Base-by-base conservation (phyloP, 139 green algal genomes). In the Coelastrella sp. region DNA sequence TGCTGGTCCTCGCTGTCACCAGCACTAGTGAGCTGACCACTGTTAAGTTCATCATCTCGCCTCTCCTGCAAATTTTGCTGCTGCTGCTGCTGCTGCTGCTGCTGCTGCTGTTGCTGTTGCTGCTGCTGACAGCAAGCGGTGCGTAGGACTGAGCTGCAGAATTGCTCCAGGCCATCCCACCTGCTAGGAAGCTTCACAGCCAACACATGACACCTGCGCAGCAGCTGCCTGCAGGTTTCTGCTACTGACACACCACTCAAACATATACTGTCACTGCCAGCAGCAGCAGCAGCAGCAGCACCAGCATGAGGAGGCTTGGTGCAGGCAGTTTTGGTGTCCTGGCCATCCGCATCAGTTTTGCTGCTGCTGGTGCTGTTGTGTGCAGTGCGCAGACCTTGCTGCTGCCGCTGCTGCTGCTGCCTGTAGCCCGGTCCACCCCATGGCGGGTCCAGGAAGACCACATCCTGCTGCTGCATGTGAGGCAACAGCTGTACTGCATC, bases 381-480 rank as follows among this genome's bases (percentile, higher is more conserved):
- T 11, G 63, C 15, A n/a, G 79, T 6, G 57, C 1, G 49, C 9
- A 14, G 0, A 63, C 24, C 57, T 12, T 78, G n/a, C 61, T 27
- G 63, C 65, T 65, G 82, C 82, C 79, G 82, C 65, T 78, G 82
- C 82, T 87, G 82, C 82, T 65, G 82, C 82, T 87, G 82, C 24
- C 35, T 78, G 65, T 87, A 87, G 82, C 27, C 78, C 12, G 82
- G 25, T 27, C 82, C 82, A 10, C 82, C 82, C 82, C 82, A 87
- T 20, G 82, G 82, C 6, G 82, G 82, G 63, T 87, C 82, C 4
- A 78, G 11, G 27, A 87, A 87, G 7, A 87, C 25, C 0, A 87
- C 82, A 22, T 87, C 82, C 27, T 87, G 82, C 25, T 49, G 25
- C 65, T 65, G 25, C 63, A 87, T 25, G n/a, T 27, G 25, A 8